phyloP scores from a whole-genome alignment of 2,329 filamentous ascomycete genomes.

The Zymoseptoria pseudotritici region DNA sequence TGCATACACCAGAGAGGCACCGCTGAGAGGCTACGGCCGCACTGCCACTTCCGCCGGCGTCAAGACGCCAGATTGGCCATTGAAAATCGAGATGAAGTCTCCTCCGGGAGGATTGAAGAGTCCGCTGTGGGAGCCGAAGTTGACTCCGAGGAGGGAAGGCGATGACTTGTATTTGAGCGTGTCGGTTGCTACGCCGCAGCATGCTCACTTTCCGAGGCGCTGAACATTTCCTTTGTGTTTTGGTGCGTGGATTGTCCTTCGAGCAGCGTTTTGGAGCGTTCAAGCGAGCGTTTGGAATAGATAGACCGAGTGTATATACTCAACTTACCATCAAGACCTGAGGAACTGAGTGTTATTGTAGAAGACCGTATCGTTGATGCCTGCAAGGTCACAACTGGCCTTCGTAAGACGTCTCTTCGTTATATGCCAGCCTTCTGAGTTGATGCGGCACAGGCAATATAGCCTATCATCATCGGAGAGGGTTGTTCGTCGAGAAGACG shows the following conservation, averaged over 20 bases:
- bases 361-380: no score
- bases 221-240: background rate
- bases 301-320: background rate
- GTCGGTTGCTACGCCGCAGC: slow-evolving; percentile 20
- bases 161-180: slow-evolving; percentile 53
- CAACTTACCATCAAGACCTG: background rate
- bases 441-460: background rate
- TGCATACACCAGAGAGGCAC: slow-evolving; percentile 11
- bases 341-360: no score
- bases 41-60: slow-evolving; percentile 7
- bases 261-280: slow-evolving; percentile 6
- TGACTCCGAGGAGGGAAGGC: slow-evolving; percentile 61
- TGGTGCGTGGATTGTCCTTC: background rate
- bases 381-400: no score
- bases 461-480: background rate
- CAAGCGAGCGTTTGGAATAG: slow-evolving; percentile 2
- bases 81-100: slow-evolving; percentile 13
- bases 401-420: no score
- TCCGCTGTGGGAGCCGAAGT: slow-evolving; percentile 55
- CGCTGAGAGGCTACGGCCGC: slow-evolving; percentile 26
- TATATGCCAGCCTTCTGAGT: no score
- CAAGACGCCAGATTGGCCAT: slow-evolving; percentile 6
- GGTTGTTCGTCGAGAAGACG: background rate
- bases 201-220: slow-evolving; percentile 7
- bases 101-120: slow-evolving; percentile 18